phyloP scores from a whole-genome alignment of 805 yeast species.

The Candida adriatica region DNA sequence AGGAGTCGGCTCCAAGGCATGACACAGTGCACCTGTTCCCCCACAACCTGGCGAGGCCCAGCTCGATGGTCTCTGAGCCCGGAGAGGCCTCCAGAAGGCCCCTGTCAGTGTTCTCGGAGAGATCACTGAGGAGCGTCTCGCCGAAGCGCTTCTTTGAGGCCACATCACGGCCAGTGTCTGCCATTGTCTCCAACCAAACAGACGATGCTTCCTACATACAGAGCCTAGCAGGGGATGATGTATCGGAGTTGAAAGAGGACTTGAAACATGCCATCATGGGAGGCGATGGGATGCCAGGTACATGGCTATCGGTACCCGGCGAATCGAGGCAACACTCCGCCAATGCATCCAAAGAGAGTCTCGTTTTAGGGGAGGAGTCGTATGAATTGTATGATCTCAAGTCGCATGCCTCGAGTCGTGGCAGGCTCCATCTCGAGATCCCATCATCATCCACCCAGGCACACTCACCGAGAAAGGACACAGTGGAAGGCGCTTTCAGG shows the following conservation, averaged over 20 bases:
- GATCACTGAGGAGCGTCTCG: no score
- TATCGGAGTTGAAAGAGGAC: constrained; percentile 13
- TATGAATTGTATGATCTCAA: constrained; percentile 4
- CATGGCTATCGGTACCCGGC: constrained; percentile 14
- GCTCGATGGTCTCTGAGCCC: no score
- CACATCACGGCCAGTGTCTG: no score
- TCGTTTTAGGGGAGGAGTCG: constrained; percentile 1
- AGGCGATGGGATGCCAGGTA: constrained; percentile 9
- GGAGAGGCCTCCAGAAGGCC: no score
- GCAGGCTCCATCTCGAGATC: constrained; percentile 3
- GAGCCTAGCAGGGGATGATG: constrained; percentile 9
- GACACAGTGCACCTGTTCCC: no score
- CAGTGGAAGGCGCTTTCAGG: constrained; percentile 12
- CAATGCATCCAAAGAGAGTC: constrained; percentile 5
- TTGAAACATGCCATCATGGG: constrained; percentile 19
- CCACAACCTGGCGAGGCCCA: no score
- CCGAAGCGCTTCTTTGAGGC: no score
- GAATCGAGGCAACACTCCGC: no score
- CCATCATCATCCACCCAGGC: background rate
- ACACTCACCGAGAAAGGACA: constrained; percentile 6
- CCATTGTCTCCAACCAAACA: no score
- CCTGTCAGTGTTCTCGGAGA: no score
- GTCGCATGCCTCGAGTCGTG: background rate
- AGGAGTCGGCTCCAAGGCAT: no score
- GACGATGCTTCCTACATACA: constrained; percentile 9